Conservation (phyloP, 2,329 filamentous ascomycete species). For the Ophiostoma himal-ulmi region DNA sequence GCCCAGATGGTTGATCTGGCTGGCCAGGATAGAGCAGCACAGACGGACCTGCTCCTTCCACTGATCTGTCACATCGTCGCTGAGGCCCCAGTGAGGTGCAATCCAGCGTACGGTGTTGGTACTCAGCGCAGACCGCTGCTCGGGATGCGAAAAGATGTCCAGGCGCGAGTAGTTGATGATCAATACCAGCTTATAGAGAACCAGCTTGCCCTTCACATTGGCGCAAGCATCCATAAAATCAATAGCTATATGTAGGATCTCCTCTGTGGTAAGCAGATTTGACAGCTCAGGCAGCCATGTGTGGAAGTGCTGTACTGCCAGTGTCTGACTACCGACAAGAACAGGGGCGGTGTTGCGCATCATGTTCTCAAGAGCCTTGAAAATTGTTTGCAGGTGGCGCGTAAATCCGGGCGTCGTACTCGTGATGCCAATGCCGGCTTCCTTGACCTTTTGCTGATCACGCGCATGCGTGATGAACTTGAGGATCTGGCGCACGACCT, state of each 20-base stretch:
- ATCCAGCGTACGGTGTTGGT: constrained; percentile 87
- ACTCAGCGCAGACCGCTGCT: constrained; percentile 67
- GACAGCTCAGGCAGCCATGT: constrained; percentile 91
- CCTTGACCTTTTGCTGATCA: constrained; percentile 80
- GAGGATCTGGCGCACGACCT: constrained; percentile 86
- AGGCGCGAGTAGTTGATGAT: constrained; percentile 87
- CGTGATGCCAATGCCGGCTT: constrained; percentile 78
- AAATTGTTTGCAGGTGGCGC: constrained; percentile 76
- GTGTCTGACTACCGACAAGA: constrained; percentile 86
- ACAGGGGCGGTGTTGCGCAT: constrained; percentile 84
- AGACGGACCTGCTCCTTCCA: constrained; percentile 91
- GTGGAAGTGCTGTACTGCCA: constrained; percentile 94
- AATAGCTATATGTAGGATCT: constrained; percentile 85
- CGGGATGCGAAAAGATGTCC: constrained; percentile 71
- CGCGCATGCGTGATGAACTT: constrained; percentile 91
- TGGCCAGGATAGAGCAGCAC: constrained; percentile 87
- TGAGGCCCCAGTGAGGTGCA: constrained; percentile 83
- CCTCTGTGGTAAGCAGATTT: constrained; percentile 68
- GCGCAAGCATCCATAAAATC: constrained; percentile 91
- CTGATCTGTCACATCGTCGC: constrained; percentile 67
- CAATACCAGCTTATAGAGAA: constrained; percentile 85
- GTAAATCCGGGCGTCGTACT: constrained; percentile 68
- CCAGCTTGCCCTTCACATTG: constrained; percentile 79
- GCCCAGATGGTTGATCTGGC: constrained; percentile 71
- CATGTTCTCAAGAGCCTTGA: constrained; percentile 80